Conservation (phyloP, 495 filamentous ascomycete species). For the Aspergillus indologenus region DNA sequence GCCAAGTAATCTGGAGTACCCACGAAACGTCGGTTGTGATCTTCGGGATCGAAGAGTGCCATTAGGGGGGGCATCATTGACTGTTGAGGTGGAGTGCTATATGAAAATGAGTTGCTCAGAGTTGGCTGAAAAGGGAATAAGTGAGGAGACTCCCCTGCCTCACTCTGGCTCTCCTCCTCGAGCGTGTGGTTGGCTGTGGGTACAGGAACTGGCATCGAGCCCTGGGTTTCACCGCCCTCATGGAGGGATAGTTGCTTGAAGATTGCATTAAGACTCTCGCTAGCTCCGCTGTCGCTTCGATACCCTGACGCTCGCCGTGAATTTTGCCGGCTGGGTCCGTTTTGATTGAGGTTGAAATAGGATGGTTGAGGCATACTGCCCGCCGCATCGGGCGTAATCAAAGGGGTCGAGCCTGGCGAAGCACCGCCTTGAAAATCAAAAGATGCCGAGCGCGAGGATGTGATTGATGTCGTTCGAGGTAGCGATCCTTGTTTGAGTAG, state of each 20-base stretch:
- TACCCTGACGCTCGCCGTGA: slow-evolving; percentile 80
- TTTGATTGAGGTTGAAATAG: slow-evolving; percentile 83
- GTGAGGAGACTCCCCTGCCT: slow-evolving; percentile 68
- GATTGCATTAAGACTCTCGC: slow-evolving; percentile 80
- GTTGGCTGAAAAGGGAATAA: slow-evolving; percentile 60
- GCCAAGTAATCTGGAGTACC: slow-evolving; percentile 97
- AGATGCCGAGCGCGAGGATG: slow-evolving; percentile 93
- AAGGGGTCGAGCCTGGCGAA: slow-evolving; percentile 79
- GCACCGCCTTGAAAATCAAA: slow-evolving; percentile 80
- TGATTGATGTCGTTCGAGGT: slow-evolving; percentile 74
- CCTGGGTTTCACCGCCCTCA: slow-evolving; percentile 45
- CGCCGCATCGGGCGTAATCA: slow-evolving; percentile 77
- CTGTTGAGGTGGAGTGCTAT: slow-evolving; percentile 64
- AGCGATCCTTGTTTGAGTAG: slow-evolving; percentile 91
- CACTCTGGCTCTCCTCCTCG: slow-evolving; percentile 69
- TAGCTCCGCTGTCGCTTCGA: slow-evolving; percentile 88
- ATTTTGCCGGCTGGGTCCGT: slow-evolving; percentile 62
- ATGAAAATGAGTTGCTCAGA: slow-evolving; percentile 50
- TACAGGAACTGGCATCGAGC: slow-evolving; percentile 30
- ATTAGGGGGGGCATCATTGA: slow-evolving; percentile 90
- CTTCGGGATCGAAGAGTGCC: slow-evolving; percentile 94
- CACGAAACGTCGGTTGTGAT: slow-evolving; percentile 89
- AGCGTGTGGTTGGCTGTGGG: slow-evolving; percentile 48
- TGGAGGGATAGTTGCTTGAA: slow-evolving; percentile 79
- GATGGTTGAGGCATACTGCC: slow-evolving; percentile 74